These are phyloP conservation scores for Colletotrichum sp. DNA, from an alignment of 2,329 filamentous ascomycete species.

Conservation along the genomic window DNA sequence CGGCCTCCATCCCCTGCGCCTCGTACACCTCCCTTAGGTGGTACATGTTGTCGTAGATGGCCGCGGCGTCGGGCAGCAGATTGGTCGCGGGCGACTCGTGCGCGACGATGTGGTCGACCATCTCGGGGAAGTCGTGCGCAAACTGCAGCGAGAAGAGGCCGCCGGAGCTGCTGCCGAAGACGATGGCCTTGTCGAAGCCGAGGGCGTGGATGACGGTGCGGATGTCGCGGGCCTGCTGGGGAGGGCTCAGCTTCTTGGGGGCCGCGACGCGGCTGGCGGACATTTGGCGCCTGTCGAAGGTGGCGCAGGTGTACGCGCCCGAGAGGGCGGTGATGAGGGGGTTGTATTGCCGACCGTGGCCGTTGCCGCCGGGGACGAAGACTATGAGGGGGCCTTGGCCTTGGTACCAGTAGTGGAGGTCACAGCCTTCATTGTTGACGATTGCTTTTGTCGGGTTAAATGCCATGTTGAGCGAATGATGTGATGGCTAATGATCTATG, in stretches of 20 bases:
- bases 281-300: constrained; percentile 39
- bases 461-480: constrained; percentile 8
- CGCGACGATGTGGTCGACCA: constrained; percentile 31
- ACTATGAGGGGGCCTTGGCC: constrained; percentile 33
- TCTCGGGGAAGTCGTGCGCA: constrained; percentile 31
- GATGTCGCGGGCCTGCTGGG: constrained; percentile 35
- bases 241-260: constrained; percentile 27
- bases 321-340: constrained; percentile 30
- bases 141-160: constrained; percentile 34
- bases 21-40: constrained; percentile 26
- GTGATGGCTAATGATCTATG: background rate
- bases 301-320: constrained; percentile 30
- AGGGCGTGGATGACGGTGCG: constrained; percentile 31
- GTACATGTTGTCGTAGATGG: constrained; percentile 26
- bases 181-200: constrained; percentile 27
- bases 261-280: constrained; percentile 28
- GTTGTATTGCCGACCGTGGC: constrained; percentile 35
- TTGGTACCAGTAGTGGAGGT: constrained; percentile 35
- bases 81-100: constrained; percentile 32
- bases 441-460: constrained; percentile 24
- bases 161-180: constrained; percentile 35
- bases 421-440: constrained; percentile 33
- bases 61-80: constrained; percentile 29
- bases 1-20: constrained; percentile 23
- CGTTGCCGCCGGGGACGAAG: constrained; percentile 38